phyloP scores from a whole-genome alignment of 2,329 filamentous ascomycete species.

The Acrocalymma vagum region DNA sequence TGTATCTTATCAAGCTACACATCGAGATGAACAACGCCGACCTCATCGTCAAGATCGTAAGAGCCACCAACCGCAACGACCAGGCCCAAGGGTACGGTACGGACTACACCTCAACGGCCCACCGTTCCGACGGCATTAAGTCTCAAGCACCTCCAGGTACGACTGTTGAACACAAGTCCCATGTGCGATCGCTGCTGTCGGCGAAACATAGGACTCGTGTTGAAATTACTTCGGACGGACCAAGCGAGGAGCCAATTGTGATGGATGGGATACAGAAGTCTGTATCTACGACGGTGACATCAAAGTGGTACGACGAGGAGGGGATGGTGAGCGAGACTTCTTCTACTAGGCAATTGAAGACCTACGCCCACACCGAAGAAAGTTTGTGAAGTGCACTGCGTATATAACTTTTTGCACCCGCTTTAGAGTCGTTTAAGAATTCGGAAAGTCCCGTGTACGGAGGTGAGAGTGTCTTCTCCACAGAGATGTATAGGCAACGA shows the following conservation, averaged over 20 bases:
- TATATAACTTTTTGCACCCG: too few species aligned
- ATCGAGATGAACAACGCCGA: slow-evolving; percentile 51
- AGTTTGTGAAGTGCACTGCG: too few species aligned
- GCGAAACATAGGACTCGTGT: slow-evolving; percentile 1
- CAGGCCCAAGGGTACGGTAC: background rate
- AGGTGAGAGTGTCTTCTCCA: too few species aligned
- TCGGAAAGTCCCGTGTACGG: too few species aligned
- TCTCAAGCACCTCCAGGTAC: background rate
- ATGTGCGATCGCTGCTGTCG: background rate
- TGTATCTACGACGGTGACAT: slow-evolving; percentile 4
- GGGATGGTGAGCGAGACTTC: too few species aligned
- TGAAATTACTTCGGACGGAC: slow-evolving; percentile 4
- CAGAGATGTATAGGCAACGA: too few species aligned
- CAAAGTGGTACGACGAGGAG: slow-evolving; percentile 3
- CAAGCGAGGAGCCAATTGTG: slow-evolving; percentile 1
- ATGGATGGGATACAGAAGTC: slow-evolving; percentile 5
- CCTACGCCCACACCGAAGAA: too few species aligned
- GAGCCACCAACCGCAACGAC: slow-evolving; percentile 4
- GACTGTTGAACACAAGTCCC: background rate
- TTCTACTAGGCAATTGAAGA: too few species aligned
- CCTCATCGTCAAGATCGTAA: slow-evolving; percentile 31
- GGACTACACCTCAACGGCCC: background rate
- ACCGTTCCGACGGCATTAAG: background rate
- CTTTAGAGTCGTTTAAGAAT: too few species aligned
- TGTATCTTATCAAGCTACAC: slow-evolving; percentile 54